A percentile compares a stretch with the other conserved stretches of the same genome.
Conservation (phyloP, 176 grass and related monocot genomes). For the Aechmea fasciata region DNA sequence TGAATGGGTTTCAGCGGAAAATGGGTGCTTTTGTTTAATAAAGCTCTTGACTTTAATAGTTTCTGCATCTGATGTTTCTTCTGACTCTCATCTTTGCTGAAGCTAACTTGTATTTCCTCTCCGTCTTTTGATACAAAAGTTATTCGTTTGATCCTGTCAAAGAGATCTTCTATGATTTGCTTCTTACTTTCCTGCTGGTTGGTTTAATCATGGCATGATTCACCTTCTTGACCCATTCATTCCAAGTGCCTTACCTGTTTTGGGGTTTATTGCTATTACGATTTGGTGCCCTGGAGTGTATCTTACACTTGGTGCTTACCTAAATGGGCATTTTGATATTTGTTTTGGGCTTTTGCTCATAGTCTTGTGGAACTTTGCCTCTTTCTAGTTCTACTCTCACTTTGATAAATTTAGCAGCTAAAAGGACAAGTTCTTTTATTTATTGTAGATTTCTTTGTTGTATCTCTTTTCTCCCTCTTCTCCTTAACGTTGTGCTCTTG, state of each 20-base stretch:
- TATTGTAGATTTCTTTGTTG: too few species aligned
- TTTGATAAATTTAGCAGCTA: too few species aligned
- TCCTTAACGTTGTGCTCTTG: not conserved
- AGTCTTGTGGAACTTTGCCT: too few species aligned
- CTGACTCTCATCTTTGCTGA: not conserved
- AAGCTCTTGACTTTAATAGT: conserved; percentile 3
- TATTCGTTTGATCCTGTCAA: not conserved
- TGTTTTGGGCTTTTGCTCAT: too few species aligned
- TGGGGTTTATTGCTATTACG: too few species aligned
- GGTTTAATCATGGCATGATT: not conserved
- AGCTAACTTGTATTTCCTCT: not conserved
- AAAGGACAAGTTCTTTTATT: too few species aligned
- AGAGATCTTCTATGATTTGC: not conserved
- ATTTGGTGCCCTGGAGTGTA: too few species aligned
- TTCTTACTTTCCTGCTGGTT: not conserved
- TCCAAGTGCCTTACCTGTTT: not conserved
- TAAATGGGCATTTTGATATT: too few species aligned
- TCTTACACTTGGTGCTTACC: too few species aligned
- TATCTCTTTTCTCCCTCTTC: not conserved
- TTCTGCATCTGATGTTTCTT: not conserved
- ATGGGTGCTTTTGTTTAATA: not conserved
- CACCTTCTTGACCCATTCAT: not conserved
- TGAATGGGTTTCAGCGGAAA: not conserved
- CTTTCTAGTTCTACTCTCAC: too few species aligned
- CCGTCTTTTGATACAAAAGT: not conserved